These are phyloP conservation scores for Chalciporus sphaerocephalus DNA, from an alignment of 768 basidiomycete genomes.

Conservation along the genomic window DNA sequence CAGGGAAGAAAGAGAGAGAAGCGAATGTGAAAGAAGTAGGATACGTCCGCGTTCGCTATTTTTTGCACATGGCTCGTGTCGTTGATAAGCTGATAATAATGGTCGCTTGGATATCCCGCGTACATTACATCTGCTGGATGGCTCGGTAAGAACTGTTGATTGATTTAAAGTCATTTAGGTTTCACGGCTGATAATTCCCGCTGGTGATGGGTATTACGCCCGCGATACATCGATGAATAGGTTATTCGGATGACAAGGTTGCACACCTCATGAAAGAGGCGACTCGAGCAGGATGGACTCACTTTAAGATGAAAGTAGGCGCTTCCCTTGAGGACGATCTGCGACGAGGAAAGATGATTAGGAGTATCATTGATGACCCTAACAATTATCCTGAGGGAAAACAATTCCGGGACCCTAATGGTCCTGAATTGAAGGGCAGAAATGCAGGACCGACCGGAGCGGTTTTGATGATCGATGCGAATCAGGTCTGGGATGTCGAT, in stretches of 20 bases:
- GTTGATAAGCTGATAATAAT: slow-evolving; percentile 5
- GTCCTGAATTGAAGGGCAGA: slow-evolving; percentile 66
- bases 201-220: background rate
- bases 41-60: slow-evolving; percentile 32
- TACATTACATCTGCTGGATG: slow-evolving; percentile 91
- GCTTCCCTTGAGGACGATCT: slow-evolving; percentile 75
- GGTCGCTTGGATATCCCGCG: slow-evolving; percentile 67
- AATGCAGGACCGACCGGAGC: slow-evolving; percentile 90
- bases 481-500: slow-evolving; percentile 91
- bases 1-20: slow-evolving; percentile 73
- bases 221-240: slow-evolving; percentile 28
- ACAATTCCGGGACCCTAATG: slow-evolving; percentile 44
- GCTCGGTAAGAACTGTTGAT: slow-evolving; percentile 49
- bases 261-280: slow-evolving; percentile 78
- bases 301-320: slow-evolving; percentile 98
- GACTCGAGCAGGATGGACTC: slow-evolving; percentile 84
- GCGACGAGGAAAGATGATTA: slow-evolving; percentile 78
- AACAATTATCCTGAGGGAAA: slow-evolving; percentile 52
- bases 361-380: slow-evolving; percentile 90
- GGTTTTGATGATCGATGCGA: slow-evolving; percentile 93
- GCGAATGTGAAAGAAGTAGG: slow-evolving; percentile 64
- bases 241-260: slow-evolving; percentile 89
- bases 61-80: background rate
- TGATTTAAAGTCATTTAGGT: background rate
- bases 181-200: slow-evolving; percentile 1